Evolutionary conservation across 2,329 filamentous ascomycete species (phyloP), one percentile per base, ranked within the genome.

Genomic region (Aspergillus fumigatiaffinis): DNA sequence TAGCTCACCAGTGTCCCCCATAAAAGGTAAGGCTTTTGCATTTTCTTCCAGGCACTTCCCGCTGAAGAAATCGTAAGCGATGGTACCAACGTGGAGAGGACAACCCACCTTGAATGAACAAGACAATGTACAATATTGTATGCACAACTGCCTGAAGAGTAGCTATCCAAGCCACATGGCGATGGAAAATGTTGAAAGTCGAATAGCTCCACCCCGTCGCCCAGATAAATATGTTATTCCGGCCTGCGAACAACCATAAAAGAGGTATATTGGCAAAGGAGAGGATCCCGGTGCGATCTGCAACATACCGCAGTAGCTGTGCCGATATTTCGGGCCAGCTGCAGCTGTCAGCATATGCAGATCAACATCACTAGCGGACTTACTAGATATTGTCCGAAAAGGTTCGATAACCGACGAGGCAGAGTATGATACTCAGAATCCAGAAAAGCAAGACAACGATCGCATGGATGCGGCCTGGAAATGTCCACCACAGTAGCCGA

Each of bases 191-290:
- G 62, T 84, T 89, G 65, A 85, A 89, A 0, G 84, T 85, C 1
- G 80, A 79, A 67, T 87, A 89, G 10, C 83, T 84, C 86, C 87
- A 90, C 0, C 87, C 87, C 0, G 87, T 89, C 0, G 85, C 67
- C 84, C 84, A 87, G 54, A 88, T 75, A 17, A 89, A 77, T 0
- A 86, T 65, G 52, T 90, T 88, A 60, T 90, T 90, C 9, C 87
- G 78, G 66, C 84, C 83, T 0, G 82, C 84, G 61, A 90, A 89
- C 0, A 89, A 70, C 85, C 86, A 89, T 0, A 89, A 73, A 2
- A 87, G 65, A 0, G 85, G 84, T 6, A 89, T 79, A 60, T 87
- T 87, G 3, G 82, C 83, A 62, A 86, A 83, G 0, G 84, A 82
- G 25, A 90, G 78, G 32, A 87, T 81, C 0, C 87, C 86, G 0